Base-by-base conservation (phyloP, 2,329 filamentous ascomycete genomes). In the Apiospora hydei region DNA sequence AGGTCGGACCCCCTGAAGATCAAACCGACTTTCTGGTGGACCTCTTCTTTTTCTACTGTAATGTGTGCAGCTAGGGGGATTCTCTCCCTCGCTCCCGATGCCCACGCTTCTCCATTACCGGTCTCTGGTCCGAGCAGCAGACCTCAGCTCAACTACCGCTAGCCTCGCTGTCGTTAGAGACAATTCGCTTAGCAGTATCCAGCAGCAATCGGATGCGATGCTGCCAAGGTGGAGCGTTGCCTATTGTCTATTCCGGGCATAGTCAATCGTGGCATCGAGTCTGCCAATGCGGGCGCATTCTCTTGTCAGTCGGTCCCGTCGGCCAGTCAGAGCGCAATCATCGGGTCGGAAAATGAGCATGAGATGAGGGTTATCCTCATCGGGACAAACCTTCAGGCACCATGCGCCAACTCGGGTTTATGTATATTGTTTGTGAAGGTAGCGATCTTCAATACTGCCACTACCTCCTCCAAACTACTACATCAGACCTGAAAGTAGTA, bases 1-100 rank as follows among this genome's bases (percentile, higher is more conserved):
- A 61, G 10, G 30, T 57, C 51, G 51, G 7, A 57, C 51, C 57
- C 57, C 57, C 57, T 64, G 57, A 64, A n/a, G 57, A 64, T 64
- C 57, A 41, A 64, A 64, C 57, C 34, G 34, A 34, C 57, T 64
- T 41, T 64, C 34, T n/a, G 34, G 34, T 64, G 57, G 57, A 64
- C 30, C 53, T 34, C 16, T 3, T 8, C 26, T 57, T 11, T 53
- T n/a, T 18, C 46, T 30, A 49, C 3, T n/a, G 7, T 24, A 49
- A 10, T n/a, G 7, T 24, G n/a, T 26, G 49, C n/a, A 24, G 49
- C 49, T 24, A 49, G 47, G 16, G 26, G 13, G n/a, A 21, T 16
- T 38, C 3, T 21, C 16, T 13, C 30, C 53, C 53, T 49, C 46
- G 4, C 34, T 38, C 51, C 51, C 13, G 14, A 34, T 38, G 8